Base-by-base conservation (phyloP, 31 red algal species). In the Asparagopsis taxiformis region DNA sequence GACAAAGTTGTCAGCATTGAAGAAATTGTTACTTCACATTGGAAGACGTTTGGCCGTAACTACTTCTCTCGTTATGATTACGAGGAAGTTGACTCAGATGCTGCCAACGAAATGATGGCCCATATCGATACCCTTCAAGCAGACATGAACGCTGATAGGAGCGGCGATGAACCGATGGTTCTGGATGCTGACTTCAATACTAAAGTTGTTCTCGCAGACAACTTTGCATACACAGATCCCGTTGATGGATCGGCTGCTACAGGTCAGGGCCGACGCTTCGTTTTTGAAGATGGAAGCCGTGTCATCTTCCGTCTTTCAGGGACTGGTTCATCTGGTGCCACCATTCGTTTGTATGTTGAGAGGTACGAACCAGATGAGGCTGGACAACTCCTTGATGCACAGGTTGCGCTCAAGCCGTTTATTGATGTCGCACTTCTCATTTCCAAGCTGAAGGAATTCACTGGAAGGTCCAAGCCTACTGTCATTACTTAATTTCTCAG, bases 311-410 rank as follows among this genome's bases (percentile, higher is more conserved):
- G 96, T 24, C 67, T 99, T 38, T 81, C 72, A 28, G 96, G 96
- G 26, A 99, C 96, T 0, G 91, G 96, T 57, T 94, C 90, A 19
- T 79, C 85, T 13, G 96, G 91, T 26, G 96, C 88, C 3, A 99
- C 96, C 3, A 94, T 99, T 52, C 91, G 96, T 3, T 69, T 99
- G 85, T 99, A 99, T 50, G 75, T 89, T 15, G 96, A 99, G 59
- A 61, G 85, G 20, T 99, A 91, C 59, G 88, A 91, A 44, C 36
- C 54, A 20, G 82, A 99, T 46, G 68, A 58, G 24, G 34, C 73
- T 10, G 68, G 62, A 15, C 70, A 84, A 34, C 50, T 34, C 19
- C 32, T 50, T 16, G 76, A 91, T 49, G 87, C 93, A 2, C 87
- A 85, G 51, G 74, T 57, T 1, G 82, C 87, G 17, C 67, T 97